These are phyloP conservation scores for Lachnellula arida DNA, from an alignment of 2,329 filamentous ascomycete species.

Conservation along the genomic window DNA sequence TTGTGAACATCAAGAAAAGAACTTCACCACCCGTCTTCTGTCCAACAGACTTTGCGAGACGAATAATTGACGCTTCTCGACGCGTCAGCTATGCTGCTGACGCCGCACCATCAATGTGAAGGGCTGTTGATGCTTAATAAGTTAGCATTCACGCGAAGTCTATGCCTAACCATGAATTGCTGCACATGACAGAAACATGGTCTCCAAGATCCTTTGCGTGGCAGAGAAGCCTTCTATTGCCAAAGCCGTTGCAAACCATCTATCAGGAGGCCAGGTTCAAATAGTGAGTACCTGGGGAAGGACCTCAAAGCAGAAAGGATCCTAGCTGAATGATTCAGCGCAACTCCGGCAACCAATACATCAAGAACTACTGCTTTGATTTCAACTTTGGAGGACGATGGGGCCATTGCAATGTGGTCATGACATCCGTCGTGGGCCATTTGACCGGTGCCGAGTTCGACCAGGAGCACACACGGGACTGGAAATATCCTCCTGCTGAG, in stretches of 20 bases:
- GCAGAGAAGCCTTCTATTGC: conserved; percentile 92
- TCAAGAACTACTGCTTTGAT: conserved; percentile 91
- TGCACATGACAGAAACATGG: conserved; percentile 12
- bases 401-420: conserved; percentile 79
- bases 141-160: neutral
- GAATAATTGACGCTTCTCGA: neutral
- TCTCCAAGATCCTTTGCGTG: conserved; percentile 62
- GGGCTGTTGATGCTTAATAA: neutral
- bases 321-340: conserved; percentile 16
- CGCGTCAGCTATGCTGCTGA: conserved; percentile 4
- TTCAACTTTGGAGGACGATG: conserved; percentile 80
- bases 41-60: neutral
- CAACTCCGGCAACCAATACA: conserved; percentile 49
- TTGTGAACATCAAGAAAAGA: neutral
- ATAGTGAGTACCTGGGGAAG: conserved; percentile 49
- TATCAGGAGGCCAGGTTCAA: conserved; percentile 70
- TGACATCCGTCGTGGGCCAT: conserved; percentile 92
- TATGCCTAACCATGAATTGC: neutral
- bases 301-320: neutral
- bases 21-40: conserved; percentile 6
- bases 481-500: conserved; percentile 75
- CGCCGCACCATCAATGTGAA: neutral
- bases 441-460: conserved; percentile 77
- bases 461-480: conserved; percentile 62
- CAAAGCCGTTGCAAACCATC: conserved; percentile 85